These are phyloP conservation scores for Ceratocystiopsis brevicomis DNA, from an alignment of 2,329 filamentous ascomycete genomes.

Conservation along the genomic window DNA sequence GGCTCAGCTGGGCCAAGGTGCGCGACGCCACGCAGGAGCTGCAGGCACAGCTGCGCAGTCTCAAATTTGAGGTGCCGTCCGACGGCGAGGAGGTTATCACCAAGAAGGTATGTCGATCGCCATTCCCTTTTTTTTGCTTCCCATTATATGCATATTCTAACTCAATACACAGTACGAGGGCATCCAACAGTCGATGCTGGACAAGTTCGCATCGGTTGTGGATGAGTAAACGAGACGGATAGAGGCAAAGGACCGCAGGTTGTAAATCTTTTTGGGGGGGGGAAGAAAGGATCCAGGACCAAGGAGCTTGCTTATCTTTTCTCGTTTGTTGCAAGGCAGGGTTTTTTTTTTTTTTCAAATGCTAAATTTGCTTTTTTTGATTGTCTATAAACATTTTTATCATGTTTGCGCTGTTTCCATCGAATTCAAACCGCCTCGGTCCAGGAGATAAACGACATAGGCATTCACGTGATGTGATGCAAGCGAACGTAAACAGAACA, in stretches of 20 bases:
- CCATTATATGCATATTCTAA: not conserved
- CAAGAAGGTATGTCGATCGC: slow-evolving; percentile 50
- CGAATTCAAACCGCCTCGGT: no score
- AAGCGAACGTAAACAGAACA: no score
- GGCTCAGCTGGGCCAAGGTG: slow-evolving; percentile 82
- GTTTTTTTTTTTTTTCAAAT: not conserved
- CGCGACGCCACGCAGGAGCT: slow-evolving; percentile 78
- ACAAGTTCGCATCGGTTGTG: slow-evolving; percentile 90
- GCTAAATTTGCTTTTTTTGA: not conserved
- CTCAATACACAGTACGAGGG: slow-evolving; percentile 55
- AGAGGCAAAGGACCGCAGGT: not conserved
- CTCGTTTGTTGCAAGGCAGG: not conserved
- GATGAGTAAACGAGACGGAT: slow-evolving; percentile 46
- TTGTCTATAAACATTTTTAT: slow-evolving; percentile 1
- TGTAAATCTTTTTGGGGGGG: not conserved
- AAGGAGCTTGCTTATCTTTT: not conserved
- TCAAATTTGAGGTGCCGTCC: slow-evolving; percentile 91
- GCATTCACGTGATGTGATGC: no score
- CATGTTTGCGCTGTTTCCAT: no score
- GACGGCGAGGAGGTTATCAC: slow-evolving; percentile 64
- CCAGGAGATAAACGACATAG: no score
- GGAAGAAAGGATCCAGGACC: not conserved
- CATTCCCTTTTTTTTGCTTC: not conserved
- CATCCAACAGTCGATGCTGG: slow-evolving; percentile 76
- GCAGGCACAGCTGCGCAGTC: slow-evolving; percentile 64